Evolutionary conservation across 179 eudicot species (phyloP), one percentile per base, ranked within the genome.

Genomic region (Sideroxylon spinosum): DNA sequence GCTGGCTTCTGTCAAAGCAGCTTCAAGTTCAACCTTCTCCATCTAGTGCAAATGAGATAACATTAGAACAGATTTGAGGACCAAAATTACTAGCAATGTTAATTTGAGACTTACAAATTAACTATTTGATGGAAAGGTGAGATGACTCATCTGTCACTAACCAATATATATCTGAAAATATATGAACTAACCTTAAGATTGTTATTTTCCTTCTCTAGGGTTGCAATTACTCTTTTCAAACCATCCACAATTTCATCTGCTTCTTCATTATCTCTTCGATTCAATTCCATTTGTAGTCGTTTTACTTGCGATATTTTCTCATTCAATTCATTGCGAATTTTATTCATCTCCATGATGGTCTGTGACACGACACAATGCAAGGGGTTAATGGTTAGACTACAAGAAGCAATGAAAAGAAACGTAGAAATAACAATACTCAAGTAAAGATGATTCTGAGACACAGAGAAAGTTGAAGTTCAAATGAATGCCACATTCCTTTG

Each of bases 1-100:
- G n/a, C 71, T 69, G 68, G 76, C 80, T 75, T 86, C 86, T 84
- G 86, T 86, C 68, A 91, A 81, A 49, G 85, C 88, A 68, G 86
- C 86, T 81, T 89, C 86, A 32, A 90, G 88, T 75, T 93, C 86
- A 81, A 86, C 86, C 82, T 88, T 95, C 88, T 89, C 92, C 79
- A 60, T 86, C 98, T 93, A 82, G 55, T 77, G 83, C 63, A 80
- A 77, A 78, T 22, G 69, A 68, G 61, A 46, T 5, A 68, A 52
- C 22, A 77, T 71, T 11, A 44, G 28, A 57, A 59, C 22, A 63
- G 6, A 66, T 17, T 65, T 28, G 66, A 72, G 78, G 44, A 65
- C 57, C 68, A 75, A 80, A 23, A 20, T 59, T 28, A 13, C 22
- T 32, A 53, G 55, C 17, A 50, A 46, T 62, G 59, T 25, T 55